phyloP scores from a whole-genome alignment of 1,139 yeast species.

The Zygosaccharomyces pseudobailii region DNA sequence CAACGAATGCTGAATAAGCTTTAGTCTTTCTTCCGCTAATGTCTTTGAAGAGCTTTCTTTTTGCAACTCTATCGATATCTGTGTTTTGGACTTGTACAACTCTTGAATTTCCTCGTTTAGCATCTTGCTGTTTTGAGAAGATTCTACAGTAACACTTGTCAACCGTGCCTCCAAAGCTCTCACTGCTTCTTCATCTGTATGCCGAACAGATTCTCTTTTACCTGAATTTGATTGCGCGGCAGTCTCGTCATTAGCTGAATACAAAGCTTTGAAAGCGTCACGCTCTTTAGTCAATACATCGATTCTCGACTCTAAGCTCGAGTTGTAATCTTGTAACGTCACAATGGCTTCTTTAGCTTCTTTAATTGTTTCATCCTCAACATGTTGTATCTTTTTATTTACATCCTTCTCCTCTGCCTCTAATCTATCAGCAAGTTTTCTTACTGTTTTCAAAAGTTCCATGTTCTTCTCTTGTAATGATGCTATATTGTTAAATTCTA shows the following conservation, averaged over 20 bases:
- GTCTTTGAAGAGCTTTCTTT: conserved; percentile 44
- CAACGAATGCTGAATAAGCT: conserved; percentile 36
- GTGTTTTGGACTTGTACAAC: conserved; percentile 47
- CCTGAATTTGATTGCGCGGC: background rate
- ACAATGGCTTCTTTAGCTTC: conserved; percentile 78
- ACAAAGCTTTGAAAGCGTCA: conserved; percentile 17
- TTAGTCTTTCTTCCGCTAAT: conserved; percentile 44
- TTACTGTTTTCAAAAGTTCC: conserved; percentile 58
- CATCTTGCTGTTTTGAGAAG: conserved; percentile 39
- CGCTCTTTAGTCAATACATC: conserved; percentile 18
- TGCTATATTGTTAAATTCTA: conserved; percentile 59
- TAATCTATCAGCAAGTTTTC: conserved; percentile 64
- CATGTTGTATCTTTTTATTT: conserved; percentile 39
- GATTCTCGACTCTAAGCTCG: conserved; percentile 34
- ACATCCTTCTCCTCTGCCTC: conserved; percentile 48
- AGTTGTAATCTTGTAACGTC: conserved; percentile 59
- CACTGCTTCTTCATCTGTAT: conserved; percentile 24
- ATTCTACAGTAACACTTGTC: conserved; percentile 39
- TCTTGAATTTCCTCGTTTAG: conserved; percentile 39
- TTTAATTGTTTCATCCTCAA: conserved; percentile 56
- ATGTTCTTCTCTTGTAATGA: conserved; percentile 73
- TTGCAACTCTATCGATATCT: conserved; percentile 43
- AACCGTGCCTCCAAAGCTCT: conserved; percentile 36
- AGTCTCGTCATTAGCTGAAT: background rate
- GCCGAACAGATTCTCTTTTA: conserved; percentile 29